phyloP scores from a whole-genome alignment of 768 basidiomycete species.

The Russula olivacea region DNA sequence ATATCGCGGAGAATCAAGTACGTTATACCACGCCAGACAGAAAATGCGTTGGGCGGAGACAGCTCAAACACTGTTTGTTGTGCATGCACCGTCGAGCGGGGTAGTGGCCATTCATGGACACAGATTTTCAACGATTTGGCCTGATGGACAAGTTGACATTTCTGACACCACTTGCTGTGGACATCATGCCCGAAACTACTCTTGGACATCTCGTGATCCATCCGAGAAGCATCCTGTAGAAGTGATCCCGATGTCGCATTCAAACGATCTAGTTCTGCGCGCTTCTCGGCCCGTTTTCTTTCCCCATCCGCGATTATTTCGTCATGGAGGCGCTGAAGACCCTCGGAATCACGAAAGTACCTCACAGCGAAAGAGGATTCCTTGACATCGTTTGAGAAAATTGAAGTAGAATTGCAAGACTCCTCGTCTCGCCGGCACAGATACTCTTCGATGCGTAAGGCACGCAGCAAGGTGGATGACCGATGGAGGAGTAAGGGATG shows the following conservation, averaged over 20 bases:
- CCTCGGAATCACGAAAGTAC: slow-evolving; percentile 4
- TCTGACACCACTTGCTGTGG: not conserved
- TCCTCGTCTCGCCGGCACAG: not conserved
- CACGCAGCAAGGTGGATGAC: slow-evolving; percentile 5
- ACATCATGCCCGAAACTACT: too few relatives aligned
- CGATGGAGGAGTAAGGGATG: slow-evolving; percentile 39
- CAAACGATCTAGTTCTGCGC: not conserved
- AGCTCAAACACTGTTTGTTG: slow-evolving; percentile 16
- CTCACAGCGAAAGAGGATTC: slow-evolving; percentile 8
- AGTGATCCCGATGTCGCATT: not conserved
- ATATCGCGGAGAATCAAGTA: slow-evolving; percentile 14
- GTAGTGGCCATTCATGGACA: slow-evolving; percentile 17
- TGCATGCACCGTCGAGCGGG: not conserved
- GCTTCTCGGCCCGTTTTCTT: not conserved
- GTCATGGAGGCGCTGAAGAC: not conserved
- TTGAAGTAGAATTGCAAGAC: not conserved
- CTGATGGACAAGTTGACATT: not conserved
- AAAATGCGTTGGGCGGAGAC: slow-evolving; percentile 4
- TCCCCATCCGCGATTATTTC: not conserved
- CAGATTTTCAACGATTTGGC: not conserved
- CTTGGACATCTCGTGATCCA: not conserved
- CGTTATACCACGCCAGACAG: slow-evolving; percentile 14
- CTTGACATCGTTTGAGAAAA: slow-evolving; percentile 4
- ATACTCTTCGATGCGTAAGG: slow-evolving; percentile 16
- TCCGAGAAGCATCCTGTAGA: not conserved